Evolutionary conservation across 768 basidiomycete species (phyloP).

Genomic region (Coprinopsis strossmayeri): DNA sequence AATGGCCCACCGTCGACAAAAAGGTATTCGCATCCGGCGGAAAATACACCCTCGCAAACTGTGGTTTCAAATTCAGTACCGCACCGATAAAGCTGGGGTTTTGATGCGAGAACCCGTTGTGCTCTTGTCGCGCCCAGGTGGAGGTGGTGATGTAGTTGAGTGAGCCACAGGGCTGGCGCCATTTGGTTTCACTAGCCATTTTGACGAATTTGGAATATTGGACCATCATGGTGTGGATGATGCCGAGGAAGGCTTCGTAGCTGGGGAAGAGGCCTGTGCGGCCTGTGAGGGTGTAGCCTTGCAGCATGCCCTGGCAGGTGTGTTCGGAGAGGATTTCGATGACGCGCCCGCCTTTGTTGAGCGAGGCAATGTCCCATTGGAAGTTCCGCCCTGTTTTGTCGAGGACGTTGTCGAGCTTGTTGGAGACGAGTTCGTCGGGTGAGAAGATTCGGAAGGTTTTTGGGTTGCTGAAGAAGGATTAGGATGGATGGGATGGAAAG

Average conservation of each 20-base stretch:
- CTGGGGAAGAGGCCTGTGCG: slow-evolving; percentile 81
- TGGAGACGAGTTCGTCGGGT: slow-evolving; percentile 82
- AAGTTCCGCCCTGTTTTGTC: slow-evolving; percentile 65
- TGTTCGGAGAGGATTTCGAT: slow-evolving; percentile 88
- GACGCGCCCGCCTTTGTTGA: slow-evolving; percentile 73
- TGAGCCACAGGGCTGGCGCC: slow-evolving; percentile 66
- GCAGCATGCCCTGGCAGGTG: slow-evolving; percentile 85
- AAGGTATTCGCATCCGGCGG: slow-evolving; percentile 90
- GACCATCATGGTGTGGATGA: slow-evolving; percentile 85
- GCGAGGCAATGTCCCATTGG: slow-evolving; percentile 78
- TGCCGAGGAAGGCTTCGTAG: slow-evolving; percentile 89
- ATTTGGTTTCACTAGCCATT: slow-evolving; percentile 67
- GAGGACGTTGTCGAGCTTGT: slow-evolving; percentile 82
- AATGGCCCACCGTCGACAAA: slow-evolving; percentile 79
- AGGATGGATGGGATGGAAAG: background rate
- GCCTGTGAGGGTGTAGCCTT: slow-evolving; percentile 90
- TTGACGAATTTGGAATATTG: slow-evolving; percentile 87
- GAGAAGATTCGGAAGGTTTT: slow-evolving; percentile 82
- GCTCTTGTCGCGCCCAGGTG: slow-evolving; percentile 80
- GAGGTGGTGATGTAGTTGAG: slow-evolving; percentile 87
- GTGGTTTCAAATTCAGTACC: slow-evolving; percentile 72
- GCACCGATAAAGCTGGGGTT: slow-evolving; percentile 82
- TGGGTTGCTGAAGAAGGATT: slow-evolving; percentile 48
- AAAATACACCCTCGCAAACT: slow-evolving; percentile 69
- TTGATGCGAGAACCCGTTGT: slow-evolving; percentile 89